phyloP scores from a whole-genome alignment of 768 basidiomycete genomes.

The Kwoniella newhampshirensis region DNA sequence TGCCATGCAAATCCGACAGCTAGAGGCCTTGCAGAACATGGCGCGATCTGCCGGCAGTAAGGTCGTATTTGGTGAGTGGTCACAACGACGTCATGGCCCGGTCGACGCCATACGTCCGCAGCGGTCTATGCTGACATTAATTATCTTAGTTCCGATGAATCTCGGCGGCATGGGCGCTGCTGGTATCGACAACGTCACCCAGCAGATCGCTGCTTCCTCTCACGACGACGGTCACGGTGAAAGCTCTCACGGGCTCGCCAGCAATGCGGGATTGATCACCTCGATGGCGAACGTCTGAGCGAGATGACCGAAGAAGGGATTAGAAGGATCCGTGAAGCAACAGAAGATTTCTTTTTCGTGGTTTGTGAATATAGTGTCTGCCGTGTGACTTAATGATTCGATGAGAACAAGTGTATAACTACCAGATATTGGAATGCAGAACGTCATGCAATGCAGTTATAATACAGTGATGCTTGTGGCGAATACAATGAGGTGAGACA shows the following conservation, averaged over 20 bases:
- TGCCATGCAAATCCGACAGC: conserved; percentile 96
- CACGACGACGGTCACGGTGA: conserved; percentile 13
- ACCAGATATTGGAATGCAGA: no score
- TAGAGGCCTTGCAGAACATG: conserved; percentile 95
- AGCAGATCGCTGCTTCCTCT: conserved; percentile 37
- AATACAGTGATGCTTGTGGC: no score
- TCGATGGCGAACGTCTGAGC: conserved; percentile 42
- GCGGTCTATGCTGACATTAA: not conserved
- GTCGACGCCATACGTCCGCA: not conserved
- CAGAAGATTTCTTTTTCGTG: no score
- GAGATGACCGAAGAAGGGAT: no score
- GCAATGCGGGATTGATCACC: conserved; percentile 44
- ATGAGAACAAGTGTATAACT: no score
- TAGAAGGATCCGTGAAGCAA: no score
- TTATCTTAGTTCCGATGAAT: conserved; percentile 48
- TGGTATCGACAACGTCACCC: conserved; percentile 35
- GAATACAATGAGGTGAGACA: no score
- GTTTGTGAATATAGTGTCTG: no score
- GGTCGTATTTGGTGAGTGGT: conserved; percentile 69
- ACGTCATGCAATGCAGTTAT: no score
- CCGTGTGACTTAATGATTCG: no score
- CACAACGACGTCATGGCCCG: conserved; percentile 1
- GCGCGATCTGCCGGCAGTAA: conserved; percentile 76
- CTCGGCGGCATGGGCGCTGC: conserved; percentile 43
- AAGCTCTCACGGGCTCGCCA: conserved; percentile 19